Evolutionary conservation across 805 yeast species (phyloP).

Genomic region (Yamadazyma phyllophila): DNA sequence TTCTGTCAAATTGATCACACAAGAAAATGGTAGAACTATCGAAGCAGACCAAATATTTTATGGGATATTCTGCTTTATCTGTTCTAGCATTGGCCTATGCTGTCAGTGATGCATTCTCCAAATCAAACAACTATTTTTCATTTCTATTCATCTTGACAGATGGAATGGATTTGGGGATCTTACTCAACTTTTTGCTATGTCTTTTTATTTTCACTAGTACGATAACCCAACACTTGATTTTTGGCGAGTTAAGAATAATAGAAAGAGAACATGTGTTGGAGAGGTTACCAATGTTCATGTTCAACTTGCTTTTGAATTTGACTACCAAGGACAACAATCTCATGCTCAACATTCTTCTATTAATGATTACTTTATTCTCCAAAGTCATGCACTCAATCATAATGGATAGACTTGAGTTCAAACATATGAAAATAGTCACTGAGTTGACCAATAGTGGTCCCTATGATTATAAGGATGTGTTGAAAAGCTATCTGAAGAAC

Average conservation of each 20-base stretch:
- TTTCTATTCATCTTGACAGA: constrained; percentile 30
- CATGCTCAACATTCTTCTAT: constrained; percentile 44
- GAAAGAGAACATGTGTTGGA: constrained; percentile 66
- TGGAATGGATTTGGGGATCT: constrained; percentile 26
- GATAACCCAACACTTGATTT: constrained; percentile 50
- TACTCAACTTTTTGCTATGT: constrained; percentile 25
- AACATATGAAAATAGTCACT: constrained; percentile 29
- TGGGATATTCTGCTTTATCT: constrained; percentile 21
- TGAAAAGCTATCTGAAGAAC: constrained; percentile 32
- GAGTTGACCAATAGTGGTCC: constrained; percentile 16
- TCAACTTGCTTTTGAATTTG: constrained; percentile 60
- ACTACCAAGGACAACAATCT: constrained; percentile 63
- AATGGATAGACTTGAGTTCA: constrained; percentile 48
- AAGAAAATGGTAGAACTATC: constrained; percentile 11
- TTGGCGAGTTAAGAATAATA: constrained; percentile 71
- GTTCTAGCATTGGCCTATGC: constrained; percentile 21
- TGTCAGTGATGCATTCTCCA: constrained; percentile 19
- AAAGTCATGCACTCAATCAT: constrained; percentile 79
- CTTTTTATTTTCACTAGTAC: constrained; percentile 29
- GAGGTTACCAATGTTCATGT: constrained; percentile 30
- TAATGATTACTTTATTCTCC: constrained; percentile 32
- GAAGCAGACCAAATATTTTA: constrained; percentile 15
- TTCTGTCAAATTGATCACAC: constrained; percentile 1
- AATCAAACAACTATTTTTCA: constrained; percentile 22
- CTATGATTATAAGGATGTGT: constrained; percentile 13